Evolutionary conservation across 2,329 filamentous ascomycete species (phyloP), one percentile per base, ranked within the genome.

Genomic region (Sordariomycetes sp.): DNA sequence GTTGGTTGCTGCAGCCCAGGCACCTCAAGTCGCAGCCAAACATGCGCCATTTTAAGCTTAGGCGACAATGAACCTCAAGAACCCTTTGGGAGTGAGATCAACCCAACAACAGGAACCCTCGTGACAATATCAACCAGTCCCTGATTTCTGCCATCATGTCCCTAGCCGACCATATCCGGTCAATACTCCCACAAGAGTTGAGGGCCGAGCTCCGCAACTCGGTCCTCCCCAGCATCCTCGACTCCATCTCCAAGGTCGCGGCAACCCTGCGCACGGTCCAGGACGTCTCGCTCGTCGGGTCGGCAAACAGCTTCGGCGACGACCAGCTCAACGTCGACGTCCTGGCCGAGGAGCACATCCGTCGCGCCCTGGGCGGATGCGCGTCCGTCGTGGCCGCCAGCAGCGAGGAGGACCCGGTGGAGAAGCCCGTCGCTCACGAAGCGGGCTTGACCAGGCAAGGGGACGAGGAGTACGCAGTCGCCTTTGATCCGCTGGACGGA

Each of bases 401-500:
- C 52, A 75, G 72, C 48, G 75, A 79, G 47, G 75, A 79, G 46
- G 73, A 78, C 33, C 73, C 73, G 0, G 47, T 72, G 1, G 73
- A 77, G 50, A 51, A 51, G 38, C 16, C 50, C 23, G 42, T 55
- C 34, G 26, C 40, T 24, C 39, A 47, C 17, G 33, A 21, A 7
- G 26, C 21, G 11, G 24, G 23, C 21, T 12, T 15, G 10, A 14
- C 5, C n/a, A 19, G 20, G 17, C 12, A 33, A 11, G 20, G 10
- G 14, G 32, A 34, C 8, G 68, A 75, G 43, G 46, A 55, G 19
- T 79, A 79, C 51, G 68, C 73, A 0, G 53, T 78, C 8, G 74
- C 72, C 1, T 80, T 79, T 43, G 75, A 80, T 43, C 75, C 75
- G 0, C 63, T 80, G 0, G 75, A 80, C 42, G 75, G 75, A 9